Evolutionary conservation across 768 basidiomycete species (phyloP).

Genomic region (Hygrocybe punicea): DNA sequence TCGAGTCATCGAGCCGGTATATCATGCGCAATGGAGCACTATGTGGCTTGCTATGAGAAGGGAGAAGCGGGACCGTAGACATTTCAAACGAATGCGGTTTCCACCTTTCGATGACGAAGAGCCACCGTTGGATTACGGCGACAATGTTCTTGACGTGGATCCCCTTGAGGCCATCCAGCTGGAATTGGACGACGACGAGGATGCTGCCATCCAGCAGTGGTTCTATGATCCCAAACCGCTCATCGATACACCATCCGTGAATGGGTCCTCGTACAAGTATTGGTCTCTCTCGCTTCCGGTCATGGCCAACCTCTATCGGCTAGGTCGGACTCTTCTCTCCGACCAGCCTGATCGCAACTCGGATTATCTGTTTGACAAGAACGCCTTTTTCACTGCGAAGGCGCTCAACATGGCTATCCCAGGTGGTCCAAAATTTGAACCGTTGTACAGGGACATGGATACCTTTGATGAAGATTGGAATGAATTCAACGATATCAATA

Average conservation of each 20-base stretch:
- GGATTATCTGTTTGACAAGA: conserved; percentile 95
- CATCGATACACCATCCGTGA: conserved; percentile 83
- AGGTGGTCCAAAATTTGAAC: conserved; percentile 98
- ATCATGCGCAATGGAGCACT: conserved; percentile 98
- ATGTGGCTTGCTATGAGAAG: conserved; percentile 99
- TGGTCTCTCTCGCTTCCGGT: conserved; percentile 92
- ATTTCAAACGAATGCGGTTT: conserved; percentile 99
- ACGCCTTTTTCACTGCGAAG: conserved; percentile 97
- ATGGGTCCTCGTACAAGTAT: conserved; percentile 88
- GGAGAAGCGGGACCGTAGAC: conserved; percentile 96
- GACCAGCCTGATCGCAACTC: conserved; percentile 90
- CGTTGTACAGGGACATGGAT: conserved; percentile 95
- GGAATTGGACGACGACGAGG: conserved; percentile 90
- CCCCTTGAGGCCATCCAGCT: conserved; percentile 97
- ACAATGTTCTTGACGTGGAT: conserved; percentile 97
- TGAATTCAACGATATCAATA: conserved; percentile 99
- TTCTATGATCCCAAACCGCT: conserved; percentile 98
- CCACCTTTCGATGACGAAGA: conserved; percentile 99
- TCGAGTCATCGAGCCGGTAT: conserved; percentile 93
- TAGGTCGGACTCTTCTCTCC: conserved; percentile 89
- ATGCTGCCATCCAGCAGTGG: conserved; percentile 90
- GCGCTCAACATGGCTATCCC: conserved; percentile 96
- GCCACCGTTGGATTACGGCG: conserved; percentile 97
- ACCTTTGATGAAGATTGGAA: conserved; percentile 99
- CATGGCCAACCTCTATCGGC: conserved; percentile 95